phyloP scores from a whole-genome alignment of 2,329 filamentous ascomycete genomes.

The Colletotrichum sp. region DNA sequence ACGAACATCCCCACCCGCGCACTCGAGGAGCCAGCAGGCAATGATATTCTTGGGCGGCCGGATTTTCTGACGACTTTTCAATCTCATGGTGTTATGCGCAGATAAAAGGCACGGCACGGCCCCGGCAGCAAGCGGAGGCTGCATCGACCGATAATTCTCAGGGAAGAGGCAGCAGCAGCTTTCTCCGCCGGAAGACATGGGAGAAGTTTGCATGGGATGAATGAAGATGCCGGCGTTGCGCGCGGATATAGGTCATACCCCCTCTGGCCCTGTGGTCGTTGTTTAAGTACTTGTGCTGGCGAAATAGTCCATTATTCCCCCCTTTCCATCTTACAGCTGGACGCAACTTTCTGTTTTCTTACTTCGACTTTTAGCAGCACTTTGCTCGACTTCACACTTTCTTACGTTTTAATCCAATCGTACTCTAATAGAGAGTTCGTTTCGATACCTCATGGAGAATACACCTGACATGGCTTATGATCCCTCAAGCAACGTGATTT shows the following conservation, averaged over 20 bases:
- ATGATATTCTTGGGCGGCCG: constrained; percentile 17
- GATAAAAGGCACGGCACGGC: constrained; percentile 18
- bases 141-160: constrained; percentile 1
- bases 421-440: constrained; percentile 47
- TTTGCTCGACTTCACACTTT: constrained; percentile 27
- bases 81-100: constrained; percentile 22
- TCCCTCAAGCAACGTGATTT: neutral
- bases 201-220: neutral
- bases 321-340: constrained; percentile 41
- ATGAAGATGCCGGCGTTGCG: constrained; percentile 8
- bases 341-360: constrained; percentile 45
- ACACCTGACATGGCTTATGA: constrained; percentile 15
- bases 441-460: constrained; percentile 43
- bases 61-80: constrained; percentile 20
- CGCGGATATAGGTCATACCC: constrained; percentile 16
- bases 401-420: constrained; percentile 35
- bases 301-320: constrained; percentile 21
- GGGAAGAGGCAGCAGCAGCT: neutral
- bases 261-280: constrained; percentile 6
- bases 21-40: constrained; percentile 15
- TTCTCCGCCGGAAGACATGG: neutral
- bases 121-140: constrained; percentile 7
- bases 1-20: neutral
- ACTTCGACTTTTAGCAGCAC: constrained; percentile 31
- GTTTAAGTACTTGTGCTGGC: constrained; percentile 17